Conservation (phyloP, 129 eudicot genomes). For the Heracleum sosnowskyi region DNA sequence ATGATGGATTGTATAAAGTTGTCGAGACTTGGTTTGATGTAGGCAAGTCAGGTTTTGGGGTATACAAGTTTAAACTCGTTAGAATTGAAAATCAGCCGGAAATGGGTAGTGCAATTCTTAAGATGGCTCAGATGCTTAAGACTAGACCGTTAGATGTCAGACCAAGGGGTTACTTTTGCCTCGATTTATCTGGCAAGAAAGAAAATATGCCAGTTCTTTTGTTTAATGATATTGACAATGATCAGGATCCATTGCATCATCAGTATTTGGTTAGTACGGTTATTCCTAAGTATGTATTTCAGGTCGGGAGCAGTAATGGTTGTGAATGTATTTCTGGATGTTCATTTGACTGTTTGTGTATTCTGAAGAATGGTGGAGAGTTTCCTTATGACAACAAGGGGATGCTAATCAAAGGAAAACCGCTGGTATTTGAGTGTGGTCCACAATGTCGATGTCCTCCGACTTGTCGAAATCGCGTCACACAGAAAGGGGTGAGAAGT, state of each 20-base stretch:
- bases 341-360: conserved; percentile 44
- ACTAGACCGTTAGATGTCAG: conserved; percentile 38
- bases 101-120: conserved; percentile 58
- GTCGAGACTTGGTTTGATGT: conserved; percentile 57
- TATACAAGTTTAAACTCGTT: conserved; percentile 59
- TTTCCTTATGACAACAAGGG: conserved; percentile 65
- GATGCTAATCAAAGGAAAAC: conserved; percentile 49
- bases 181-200: conserved; percentile 55
- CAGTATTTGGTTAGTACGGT: conserved; percentile 48
- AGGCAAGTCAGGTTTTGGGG: conserved; percentile 76
- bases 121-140: conserved; percentile 49
- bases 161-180: conserved; percentile 50
- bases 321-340: conserved; percentile 61
- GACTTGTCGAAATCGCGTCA: conserved; percentile 56
- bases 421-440: conserved; percentile 63
- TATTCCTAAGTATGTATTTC: conserved; percentile 54
- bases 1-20: conserved; percentile 67
- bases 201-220: conserved; percentile 53
- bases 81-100: conserved; percentile 57
- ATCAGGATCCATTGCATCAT: conserved; percentile 50
- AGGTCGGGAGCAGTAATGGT: conserved; percentile 29
- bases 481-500: conserved; percentile 55
- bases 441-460: conserved; percentile 62
- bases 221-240: conserved; percentile 56
- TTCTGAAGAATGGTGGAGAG: conserved; percentile 57